Evolutionary conservation across 1,284 basidiomycete species (phyloP).

Genomic region (Gymnopus androsaceus): DNA sequence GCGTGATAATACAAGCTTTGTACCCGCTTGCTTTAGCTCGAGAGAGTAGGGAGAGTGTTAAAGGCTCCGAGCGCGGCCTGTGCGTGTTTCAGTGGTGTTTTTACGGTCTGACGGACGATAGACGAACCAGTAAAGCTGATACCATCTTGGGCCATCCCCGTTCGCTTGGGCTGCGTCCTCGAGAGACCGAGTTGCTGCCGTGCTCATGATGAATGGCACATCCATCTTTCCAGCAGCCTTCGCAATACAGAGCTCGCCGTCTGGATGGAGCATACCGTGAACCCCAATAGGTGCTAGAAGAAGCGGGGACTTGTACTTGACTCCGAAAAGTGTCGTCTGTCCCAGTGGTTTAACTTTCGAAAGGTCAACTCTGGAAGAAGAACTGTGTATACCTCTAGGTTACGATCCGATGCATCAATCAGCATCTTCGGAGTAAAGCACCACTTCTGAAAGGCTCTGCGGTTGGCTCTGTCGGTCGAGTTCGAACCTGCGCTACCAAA

Average conservation of each 20-base stretch:
- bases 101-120: neutral
- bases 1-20: slow-evolving; percentile 51
- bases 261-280: slow-evolving; percentile 55
- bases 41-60: slow-evolving; percentile 51
- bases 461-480: slow-evolving; percentile 44
- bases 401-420: slow-evolving; percentile 50
- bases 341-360: neutral
- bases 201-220: slow-evolving; percentile 59
- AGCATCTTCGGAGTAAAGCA: slow-evolving; percentile 62
- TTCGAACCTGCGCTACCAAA: slow-evolving; percentile 50
- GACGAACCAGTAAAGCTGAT: slow-evolving; percentile 60
- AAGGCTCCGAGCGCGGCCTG: slow-evolving; percentile 50
- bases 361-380: neutral
- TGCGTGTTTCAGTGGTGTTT: neutral
- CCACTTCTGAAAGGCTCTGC: slow-evolving; percentile 43
- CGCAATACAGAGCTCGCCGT: slow-evolving; percentile 59
- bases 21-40: slow-evolving; percentile 55
- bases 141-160: slow-evolving; percentile 51
- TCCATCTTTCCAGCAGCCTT: slow-evolving; percentile 52
- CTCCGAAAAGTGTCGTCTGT: slow-evolving; percentile 52
- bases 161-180: slow-evolving; percentile 56
- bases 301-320: slow-evolving; percentile 48
- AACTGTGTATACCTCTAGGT: slow-evolving; percentile 41
- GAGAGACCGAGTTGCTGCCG: slow-evolving; percentile 55
- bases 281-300: slow-evolving; percentile 60